Evolutionary conservation across 2,329 filamentous ascomycete species (phyloP).

Genomic region (Clonostachys byssicola): DNA sequence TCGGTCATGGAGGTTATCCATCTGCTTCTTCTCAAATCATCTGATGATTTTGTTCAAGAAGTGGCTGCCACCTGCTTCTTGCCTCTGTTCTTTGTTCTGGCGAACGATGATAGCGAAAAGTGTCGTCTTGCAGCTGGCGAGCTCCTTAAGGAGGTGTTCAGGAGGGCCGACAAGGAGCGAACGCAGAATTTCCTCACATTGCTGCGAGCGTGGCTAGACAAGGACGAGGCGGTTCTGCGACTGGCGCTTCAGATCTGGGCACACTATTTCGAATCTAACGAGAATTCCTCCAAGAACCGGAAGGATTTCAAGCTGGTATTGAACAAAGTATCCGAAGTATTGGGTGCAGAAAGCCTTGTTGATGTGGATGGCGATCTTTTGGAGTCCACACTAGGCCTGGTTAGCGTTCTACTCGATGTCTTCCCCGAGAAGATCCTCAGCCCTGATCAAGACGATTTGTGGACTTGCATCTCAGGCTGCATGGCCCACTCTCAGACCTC

Average conservation of each 20-base stretch:
- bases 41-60: constrained; percentile 77
- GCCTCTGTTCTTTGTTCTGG: constrained; percentile 77
- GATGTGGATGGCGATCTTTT: constrained; percentile 66
- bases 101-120: constrained; percentile 83
- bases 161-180: constrained; percentile 69
- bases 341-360: constrained; percentile 48
- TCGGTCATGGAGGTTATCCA: constrained; percentile 93
- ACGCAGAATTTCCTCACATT: constrained; percentile 66
- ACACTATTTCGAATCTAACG: constrained; percentile 73
- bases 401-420: constrained; percentile 62
- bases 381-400: constrained; percentile 67
- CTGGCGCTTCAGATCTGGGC: constrained; percentile 78
- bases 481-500: constrained; percentile 68
- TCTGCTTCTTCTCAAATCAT: constrained; percentile 79
- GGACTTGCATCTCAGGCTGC: constrained; percentile 64
- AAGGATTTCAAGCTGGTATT: constrained; percentile 66
- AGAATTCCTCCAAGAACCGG: constrained; percentile 52
- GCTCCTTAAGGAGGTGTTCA: constrained; percentile 77
- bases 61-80: constrained; percentile 79
- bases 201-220: constrained; percentile 71
- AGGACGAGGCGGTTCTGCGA: constrained; percentile 65
- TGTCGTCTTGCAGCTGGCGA: constrained; percentile 80
- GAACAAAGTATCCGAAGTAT: constrained; percentile 44
- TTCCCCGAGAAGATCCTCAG: constrained; percentile 63
- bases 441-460: constrained; percentile 58